A percentile compares a stretch with the other conserved stretches of the same genome.
Conservation (phyloP, 805 yeast genomes). For the Cyberlindnera lachancei region DNA sequence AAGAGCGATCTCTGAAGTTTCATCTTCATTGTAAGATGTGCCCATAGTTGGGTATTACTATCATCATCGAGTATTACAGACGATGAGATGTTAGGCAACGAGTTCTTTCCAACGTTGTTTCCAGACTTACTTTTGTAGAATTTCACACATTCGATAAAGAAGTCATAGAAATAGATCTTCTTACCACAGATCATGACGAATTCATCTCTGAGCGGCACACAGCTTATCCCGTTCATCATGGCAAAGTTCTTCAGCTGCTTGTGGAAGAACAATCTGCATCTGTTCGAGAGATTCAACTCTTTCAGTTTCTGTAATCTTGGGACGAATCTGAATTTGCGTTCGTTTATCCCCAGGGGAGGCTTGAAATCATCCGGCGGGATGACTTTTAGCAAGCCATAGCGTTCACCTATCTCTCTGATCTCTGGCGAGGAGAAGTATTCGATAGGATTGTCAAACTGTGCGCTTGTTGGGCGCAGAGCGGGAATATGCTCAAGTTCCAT, state of each 20-base stretch:
- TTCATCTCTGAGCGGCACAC: neutral
- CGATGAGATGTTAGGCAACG: constrained; percentile 9
- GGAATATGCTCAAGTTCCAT: constrained; percentile 34
- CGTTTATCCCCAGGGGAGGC: constrained; percentile 48
- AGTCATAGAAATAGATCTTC: constrained; percentile 30
- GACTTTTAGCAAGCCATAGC: constrained; percentile 71
- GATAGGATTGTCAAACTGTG: constrained; percentile 59
- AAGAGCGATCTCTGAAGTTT: constrained; percentile 7
- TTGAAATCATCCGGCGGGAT: constrained; percentile 48
- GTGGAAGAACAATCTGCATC: constrained; percentile 55
- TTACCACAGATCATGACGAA: constrained; percentile 2
- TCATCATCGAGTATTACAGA: constrained; percentile 11
- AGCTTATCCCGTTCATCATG: constrained; percentile 31
- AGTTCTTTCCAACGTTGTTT: too few relatives aligned
- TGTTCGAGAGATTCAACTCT: constrained; percentile 54
- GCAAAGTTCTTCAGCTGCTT: constrained; percentile 54
- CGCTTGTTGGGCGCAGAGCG: constrained; percentile 42
- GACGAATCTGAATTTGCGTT: constrained; percentile 48
- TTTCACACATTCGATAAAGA: constrained; percentile 29
- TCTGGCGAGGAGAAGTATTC: constrained; percentile 48
- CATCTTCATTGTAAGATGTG: constrained; percentile 12
- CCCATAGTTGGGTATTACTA: constrained; percentile 28
- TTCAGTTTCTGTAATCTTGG: constrained; percentile 62
- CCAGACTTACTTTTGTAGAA: constrained; percentile 2
- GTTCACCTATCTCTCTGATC: constrained; percentile 37